These are phyloP conservation scores for Astrocystis sublimbata DNA, from an alignment of 495 filamentous ascomycete genomes.

Conservation along the genomic window DNA sequence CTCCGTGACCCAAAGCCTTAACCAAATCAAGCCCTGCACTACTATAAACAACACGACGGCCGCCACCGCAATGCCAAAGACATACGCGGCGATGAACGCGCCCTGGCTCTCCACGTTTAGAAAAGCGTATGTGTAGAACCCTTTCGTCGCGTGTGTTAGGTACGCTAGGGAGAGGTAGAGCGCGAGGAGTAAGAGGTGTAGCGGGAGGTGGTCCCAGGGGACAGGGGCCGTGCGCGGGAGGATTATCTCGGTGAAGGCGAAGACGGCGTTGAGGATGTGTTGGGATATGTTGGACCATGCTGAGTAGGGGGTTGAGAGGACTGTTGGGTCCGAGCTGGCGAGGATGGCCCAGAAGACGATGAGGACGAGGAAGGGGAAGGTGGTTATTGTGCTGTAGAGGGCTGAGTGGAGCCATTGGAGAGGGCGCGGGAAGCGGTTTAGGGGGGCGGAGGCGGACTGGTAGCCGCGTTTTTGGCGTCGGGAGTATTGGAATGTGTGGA, in stretches of 20 bases:
- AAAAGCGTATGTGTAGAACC: slow-evolving; percentile 76
- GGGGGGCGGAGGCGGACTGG: no score
- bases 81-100: slow-evolving; percentile 53
- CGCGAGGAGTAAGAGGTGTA: slow-evolving; percentile 62
- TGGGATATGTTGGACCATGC: slow-evolving; percentile 75
- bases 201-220: slow-evolving; percentile 58
- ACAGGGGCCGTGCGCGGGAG: slow-evolving; percentile 61
- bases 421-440: slow-evolving; percentile 60
- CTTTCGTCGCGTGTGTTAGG: slow-evolving; percentile 64
- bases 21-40: slow-evolving; percentile 47
- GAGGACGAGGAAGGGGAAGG: slow-evolving; percentile 69
- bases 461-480: slow-evolving; percentile 48
- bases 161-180: slow-evolving; percentile 75
- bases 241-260: slow-evolving; percentile 71
- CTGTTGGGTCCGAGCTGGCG: slow-evolving; percentile 45
- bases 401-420: slow-evolving; percentile 66
- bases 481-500: slow-evolving; percentile 69
- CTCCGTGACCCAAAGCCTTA: slow-evolving; percentile 54
- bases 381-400: slow-evolving; percentile 65
- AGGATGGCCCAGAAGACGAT: slow-evolving; percentile 64
- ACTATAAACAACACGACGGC: slow-evolving; percentile 65
- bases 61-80: slow-evolving; percentile 63
- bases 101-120: slow-evolving; percentile 56
- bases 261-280: slow-evolving; percentile 71
- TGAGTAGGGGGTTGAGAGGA: slow-evolving; percentile 52